phyloP scores from a whole-genome alignment of 2,329 filamentous ascomycete genomes.

The Sarocladium brachiariae region DNA sequence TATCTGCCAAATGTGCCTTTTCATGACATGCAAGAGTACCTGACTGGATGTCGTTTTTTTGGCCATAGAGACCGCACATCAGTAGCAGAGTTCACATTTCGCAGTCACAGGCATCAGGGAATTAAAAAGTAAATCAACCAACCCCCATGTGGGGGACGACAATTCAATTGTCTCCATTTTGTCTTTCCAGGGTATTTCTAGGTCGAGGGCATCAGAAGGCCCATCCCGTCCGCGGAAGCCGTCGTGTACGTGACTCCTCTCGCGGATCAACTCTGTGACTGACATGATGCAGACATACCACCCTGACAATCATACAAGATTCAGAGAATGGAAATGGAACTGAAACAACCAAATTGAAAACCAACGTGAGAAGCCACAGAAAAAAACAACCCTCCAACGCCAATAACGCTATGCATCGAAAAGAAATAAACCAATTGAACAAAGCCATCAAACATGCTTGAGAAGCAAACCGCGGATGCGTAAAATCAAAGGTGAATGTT shows the following conservation, averaged over 20 bases:
- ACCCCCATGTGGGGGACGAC: background rate
- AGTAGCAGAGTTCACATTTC: no score
- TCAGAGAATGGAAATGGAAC: background rate
- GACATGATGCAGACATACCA: background rate
- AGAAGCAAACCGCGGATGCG: background rate
- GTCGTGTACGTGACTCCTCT: background rate
- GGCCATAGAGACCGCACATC: no score
- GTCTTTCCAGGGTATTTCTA: constrained; percentile 9
- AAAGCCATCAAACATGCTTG: background rate
- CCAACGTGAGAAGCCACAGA: background rate
- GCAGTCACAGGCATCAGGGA: background rate
- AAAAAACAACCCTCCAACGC: constrained; percentile 2
- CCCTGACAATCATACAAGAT: background rate
- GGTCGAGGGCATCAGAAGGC: background rate
- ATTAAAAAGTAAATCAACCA: background rate
- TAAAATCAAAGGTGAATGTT: background rate
- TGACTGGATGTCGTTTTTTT: no score
- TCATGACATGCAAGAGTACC: no score
- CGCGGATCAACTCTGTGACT: background rate
- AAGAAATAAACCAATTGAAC: background rate
- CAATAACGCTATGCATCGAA: constrained; percentile 6
- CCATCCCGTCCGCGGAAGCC: background rate
- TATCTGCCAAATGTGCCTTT: no score
- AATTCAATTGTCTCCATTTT: constrained; percentile 7
- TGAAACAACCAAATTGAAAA: no score